Evolutionary conservation across 106 monocot species (phyloP), one percentile per base, ranked within the genome.

Genomic region (Dioscorea dumetorum): DNA sequence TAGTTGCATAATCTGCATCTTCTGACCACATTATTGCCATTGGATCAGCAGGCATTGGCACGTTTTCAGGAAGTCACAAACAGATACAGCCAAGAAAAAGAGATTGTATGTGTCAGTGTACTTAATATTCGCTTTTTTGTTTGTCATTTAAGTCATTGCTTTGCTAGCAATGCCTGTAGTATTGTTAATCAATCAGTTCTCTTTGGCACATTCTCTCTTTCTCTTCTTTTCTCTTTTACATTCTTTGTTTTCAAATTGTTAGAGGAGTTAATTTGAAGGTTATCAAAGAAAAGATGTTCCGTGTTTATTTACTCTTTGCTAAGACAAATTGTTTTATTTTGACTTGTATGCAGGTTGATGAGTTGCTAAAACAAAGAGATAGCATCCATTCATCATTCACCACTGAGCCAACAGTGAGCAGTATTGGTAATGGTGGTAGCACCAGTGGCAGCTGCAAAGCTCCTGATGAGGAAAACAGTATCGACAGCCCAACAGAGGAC

Each of bases 11-110:
- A 10, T 41, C 28, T 41, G 41, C 41, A 41, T 10, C 41, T 41
- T 41, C 41, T 33, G 33, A 41, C 41, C 68, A 18, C 20, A 24
- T 8, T 51, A 31, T 41, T 41, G 41, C 1, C 41, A 41, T 41
- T 62, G 5, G 13, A 51, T 80, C 24, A 73, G 66, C 71, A 95
- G 95, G 91, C 95, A 52, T 81, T 95, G 80, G 75, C 87, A 71
- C 79, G 64, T n/a, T 95, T 88, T 82, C 88, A 95, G 31, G 95
- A 95, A 81, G 95, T 91, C 51, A 88, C 88, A 41, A 81, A 81
- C 64, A 87, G 64, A 85, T 91, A 85, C 73, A 80, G 60, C 74
- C 76, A 85, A 81, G 95, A 95, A 85, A 95, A 86, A 54, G 78
- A 85, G 77, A 52, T 75, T 48, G 95, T 95, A 83, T 49, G 95